These are phyloP conservation scores for Moringa oleifera DNA, from an alignment of 345 rosid genomes.

Conservation along the genomic window DNA sequence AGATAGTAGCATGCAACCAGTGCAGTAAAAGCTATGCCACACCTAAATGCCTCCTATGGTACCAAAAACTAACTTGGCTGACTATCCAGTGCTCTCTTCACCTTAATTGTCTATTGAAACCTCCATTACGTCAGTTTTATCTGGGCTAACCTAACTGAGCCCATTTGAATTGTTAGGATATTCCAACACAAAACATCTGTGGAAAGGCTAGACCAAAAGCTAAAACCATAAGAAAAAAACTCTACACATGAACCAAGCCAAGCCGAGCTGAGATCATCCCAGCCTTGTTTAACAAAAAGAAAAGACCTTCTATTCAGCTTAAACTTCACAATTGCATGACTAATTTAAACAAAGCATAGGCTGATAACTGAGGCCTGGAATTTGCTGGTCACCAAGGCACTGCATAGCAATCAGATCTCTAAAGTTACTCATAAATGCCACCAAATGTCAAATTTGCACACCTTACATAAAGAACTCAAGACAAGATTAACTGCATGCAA, in stretches of 20 bases:
- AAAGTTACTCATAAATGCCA: no score
- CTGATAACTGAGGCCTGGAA: no score
- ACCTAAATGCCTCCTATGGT: not conserved
- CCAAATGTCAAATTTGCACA: no score
- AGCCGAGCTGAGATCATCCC: not conserved
- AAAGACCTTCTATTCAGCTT: no score
- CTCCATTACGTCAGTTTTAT: no score
- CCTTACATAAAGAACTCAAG: no score
- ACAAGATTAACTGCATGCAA: no score
- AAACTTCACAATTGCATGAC: no score
- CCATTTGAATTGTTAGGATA: not conserved
- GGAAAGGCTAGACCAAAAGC: not conserved
- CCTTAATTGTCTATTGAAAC: not conserved
- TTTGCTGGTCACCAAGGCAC: no score
- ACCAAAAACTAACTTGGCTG: not conserved
- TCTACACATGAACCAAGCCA: not conserved
- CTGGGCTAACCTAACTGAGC: not conserved
- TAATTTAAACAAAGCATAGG: no score
- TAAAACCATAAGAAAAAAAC: not conserved
- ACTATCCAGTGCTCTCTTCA: not conserved
- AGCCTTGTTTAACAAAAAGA: not conserved
- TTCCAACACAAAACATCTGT: not conserved
- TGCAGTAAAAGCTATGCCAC: not conserved
- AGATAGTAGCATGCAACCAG: not conserved
- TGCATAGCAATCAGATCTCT: no score